Base-by-base conservation (phyloP, 345 rosid species). In the Salix suchowensis region DNA sequence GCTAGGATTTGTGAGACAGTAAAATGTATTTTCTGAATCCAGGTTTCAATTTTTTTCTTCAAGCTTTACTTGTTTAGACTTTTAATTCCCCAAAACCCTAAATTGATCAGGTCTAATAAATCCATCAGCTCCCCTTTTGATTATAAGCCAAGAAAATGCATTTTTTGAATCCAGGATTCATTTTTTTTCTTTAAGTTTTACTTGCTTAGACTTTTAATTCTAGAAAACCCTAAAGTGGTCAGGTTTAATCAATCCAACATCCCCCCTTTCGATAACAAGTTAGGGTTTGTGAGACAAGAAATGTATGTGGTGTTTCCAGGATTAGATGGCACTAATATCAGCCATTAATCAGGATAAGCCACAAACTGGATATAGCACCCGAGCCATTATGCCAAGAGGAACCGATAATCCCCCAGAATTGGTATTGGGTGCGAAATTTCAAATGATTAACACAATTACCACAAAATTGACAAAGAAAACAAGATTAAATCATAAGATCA, bases 341-440 rank as follows among this genome's bases (percentile, higher is more conserved):
- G 76, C 84, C 82, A 52, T 15, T 68, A 84, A 89, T 90, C 94
- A 89, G 97, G 97, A 94, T 94, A 85, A 12, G 81, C 96, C 94
- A 88, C 93, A 85, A 12, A 2, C 4, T 74, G 0, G 3, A 74
- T 92, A 1, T 94, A 0, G 97, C 98, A 90, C 82, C 97, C 90
- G 58, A 78, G 98, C 98, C 98, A 94, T 94, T 94, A 94, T 74
- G 68, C 91, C 97, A 65, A 73, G 88, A 89, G 97, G 94, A 89
- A 92, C 87, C 0, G 39, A 21, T 34, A 0, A 84, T 91, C 95
- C 97, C 64, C 77, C 88, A 87, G 95, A 91, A 94, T 92, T 94
- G 98, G 98, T 92, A 94, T 91, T 86, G 89, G 97, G 85, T 88
- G 98, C 96, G 40, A 16, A 3, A 8, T 2, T 0, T 34, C 39